Conservation (phyloP, 176 grass and related monocot genomes). For the Oryza coarctata region DNA sequence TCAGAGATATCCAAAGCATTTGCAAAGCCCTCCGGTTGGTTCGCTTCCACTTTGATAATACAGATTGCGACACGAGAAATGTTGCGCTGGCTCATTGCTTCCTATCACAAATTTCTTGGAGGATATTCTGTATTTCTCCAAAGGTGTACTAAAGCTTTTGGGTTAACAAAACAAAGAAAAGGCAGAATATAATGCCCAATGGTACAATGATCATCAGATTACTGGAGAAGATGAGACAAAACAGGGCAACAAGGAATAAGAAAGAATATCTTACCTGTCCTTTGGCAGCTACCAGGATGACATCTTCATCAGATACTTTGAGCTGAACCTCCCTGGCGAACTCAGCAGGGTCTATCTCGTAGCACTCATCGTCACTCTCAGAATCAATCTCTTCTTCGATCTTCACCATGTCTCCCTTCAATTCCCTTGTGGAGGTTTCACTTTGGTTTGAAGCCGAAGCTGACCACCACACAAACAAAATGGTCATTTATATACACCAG, state of each 20-base stretch:
- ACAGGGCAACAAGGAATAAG: neutral
- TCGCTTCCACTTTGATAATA: conserved; percentile 35
- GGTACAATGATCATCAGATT: neutral
- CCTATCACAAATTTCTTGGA: neutral
- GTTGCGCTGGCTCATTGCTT: neutral
- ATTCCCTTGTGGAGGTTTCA: neutral
- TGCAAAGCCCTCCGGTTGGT: neutral
- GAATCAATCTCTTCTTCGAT: neutral
- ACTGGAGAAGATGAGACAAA: neutral
- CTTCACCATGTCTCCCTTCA: conserved; percentile 18
- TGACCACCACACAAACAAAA: neutral
- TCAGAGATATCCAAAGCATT: neutral
- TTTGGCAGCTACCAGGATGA: conserved; percentile 48
- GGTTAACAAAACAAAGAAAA: neutral
- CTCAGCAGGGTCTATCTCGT: conserved; percentile 39
- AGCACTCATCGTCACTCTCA: conserved; percentile 45
- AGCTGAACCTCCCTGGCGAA: conserved; percentile 35
- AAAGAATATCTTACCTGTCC: conserved; percentile 40
- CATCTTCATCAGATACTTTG: conserved; percentile 39
- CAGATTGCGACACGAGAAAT: conserved; percentile 31
- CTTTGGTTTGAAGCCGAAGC: neutral
- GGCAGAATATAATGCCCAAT: neutral
- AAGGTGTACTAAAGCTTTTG: no score
- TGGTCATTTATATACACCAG: conserved; percentile 33
- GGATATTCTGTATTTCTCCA: no score